A percentile compares a stretch with the other conserved stretches of the same genome.
Conservation (phyloP, 2,329 filamentous ascomycete genomes). For the Teratosphaeria zuluensis region DNA sequence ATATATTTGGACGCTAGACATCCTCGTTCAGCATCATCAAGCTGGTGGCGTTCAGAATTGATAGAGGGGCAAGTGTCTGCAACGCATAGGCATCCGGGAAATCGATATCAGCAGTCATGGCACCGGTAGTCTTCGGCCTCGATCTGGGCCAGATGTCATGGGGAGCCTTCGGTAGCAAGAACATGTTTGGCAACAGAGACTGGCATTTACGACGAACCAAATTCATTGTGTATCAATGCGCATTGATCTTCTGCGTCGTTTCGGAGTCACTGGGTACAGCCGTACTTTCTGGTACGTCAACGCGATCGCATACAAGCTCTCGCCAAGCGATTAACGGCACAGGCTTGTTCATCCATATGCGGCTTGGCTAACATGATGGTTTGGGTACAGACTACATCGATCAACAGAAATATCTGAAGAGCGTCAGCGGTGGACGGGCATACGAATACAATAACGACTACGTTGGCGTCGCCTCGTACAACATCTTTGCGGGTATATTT, state of each 20-base stretch:
- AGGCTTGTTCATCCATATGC: neutral
- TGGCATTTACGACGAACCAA: constrained; percentile 49
- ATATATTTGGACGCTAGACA: neutral
- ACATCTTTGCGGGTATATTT: constrained; percentile 49
- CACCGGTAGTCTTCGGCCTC: constrained; percentile 37
- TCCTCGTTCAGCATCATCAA: neutral
- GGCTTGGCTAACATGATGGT: too few relatives aligned
- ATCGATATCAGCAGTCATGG: constrained; percentile 11
- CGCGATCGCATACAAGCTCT: neutral
- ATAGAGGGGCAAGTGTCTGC: neutral
- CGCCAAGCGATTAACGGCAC: neutral
- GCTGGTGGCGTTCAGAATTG: neutral
- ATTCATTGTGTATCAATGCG: constrained; percentile 51
- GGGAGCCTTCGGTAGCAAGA: constrained; percentile 47
- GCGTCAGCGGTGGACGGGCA: constrained; percentile 27
- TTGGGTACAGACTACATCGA: constrained; percentile 50
- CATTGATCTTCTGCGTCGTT: constrained; percentile 49
- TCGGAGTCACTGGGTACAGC: constrained; percentile 49
- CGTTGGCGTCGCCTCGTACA: constrained; percentile 46
- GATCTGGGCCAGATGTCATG: constrained; percentile 49
- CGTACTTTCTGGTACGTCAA: constrained; percentile 39
- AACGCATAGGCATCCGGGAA: neutral
- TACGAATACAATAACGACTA: constrained; percentile 47
- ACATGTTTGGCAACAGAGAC: constrained; percentile 46
- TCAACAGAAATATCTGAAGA: constrained; percentile 40